Percentiles rank a stretch among this genome's conserved stretches.
Evolutionary conservation across 2,329 filamentous ascomycete genomes (phyloP).

Genomic region (Zymoseptoria passerinii): DNA sequence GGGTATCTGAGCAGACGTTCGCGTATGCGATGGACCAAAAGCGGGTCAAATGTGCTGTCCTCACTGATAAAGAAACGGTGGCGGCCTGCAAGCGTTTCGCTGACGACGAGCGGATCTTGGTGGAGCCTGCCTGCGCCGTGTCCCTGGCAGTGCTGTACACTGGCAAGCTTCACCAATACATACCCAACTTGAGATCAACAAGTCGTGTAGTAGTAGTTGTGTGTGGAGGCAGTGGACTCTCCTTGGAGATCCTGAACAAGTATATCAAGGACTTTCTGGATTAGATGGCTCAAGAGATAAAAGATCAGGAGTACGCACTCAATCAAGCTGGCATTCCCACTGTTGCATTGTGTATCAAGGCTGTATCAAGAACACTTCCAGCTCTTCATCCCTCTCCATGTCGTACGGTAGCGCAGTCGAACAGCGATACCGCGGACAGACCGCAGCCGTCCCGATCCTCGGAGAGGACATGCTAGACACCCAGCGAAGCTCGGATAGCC

Average conservation of each 20-base stretch:
- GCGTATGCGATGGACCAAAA: conserved; percentile 46
- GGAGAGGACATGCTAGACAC: background rate
- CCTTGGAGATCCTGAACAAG: conserved; percentile 40
- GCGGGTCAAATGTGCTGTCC: conserved; percentile 50
- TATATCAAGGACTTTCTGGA: conserved; percentile 37
- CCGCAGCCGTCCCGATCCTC: background rate
- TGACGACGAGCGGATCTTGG: conserved; percentile 72
- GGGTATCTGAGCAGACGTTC: conserved; percentile 60
- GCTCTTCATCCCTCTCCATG: background rate
- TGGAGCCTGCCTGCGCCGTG: conserved; percentile 81
- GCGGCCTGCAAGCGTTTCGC: conserved; percentile 68
- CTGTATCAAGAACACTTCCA: background rate
- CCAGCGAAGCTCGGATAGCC: background rate
- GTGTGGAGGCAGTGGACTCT: conserved; percentile 57
- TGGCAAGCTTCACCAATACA: conserved; percentile 58
- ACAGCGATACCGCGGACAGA: background rate
- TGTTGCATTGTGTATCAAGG: no score
- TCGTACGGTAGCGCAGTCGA: background rate
- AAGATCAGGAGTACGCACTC: background rate
- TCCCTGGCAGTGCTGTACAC: conserved; percentile 1
- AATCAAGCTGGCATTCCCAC: background rate
- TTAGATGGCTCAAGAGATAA: background rate
- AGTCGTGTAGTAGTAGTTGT: conserved; percentile 66
- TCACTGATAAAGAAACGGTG: conserved; percentile 71
- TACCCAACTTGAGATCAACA: conserved; percentile 56